Conservation (phyloP, 148 eudicot species). For the Persicaria maculosa region DNA sequence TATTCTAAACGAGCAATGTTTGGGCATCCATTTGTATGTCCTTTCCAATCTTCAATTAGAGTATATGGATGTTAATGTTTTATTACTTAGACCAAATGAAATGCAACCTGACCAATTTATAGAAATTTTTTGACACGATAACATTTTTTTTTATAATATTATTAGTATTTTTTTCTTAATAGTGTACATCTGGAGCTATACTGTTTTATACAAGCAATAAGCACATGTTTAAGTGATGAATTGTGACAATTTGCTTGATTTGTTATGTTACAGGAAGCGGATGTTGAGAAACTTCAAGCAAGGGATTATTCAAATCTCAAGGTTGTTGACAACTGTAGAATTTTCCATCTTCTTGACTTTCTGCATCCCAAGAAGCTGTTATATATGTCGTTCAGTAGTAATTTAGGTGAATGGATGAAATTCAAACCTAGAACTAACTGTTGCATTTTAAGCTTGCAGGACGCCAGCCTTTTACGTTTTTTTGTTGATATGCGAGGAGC, state of each 20-base stretch:
- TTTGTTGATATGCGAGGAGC: slow-evolving; percentile 96
- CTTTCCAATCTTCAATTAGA: neutral
- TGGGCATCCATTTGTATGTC: neutral
- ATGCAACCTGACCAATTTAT: too few relatives aligned
- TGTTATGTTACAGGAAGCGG: slow-evolving; percentile 68
- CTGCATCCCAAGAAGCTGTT: neutral
- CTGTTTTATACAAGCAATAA: neutral
- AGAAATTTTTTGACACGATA: too few relatives aligned
- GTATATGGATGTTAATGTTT: neutral
- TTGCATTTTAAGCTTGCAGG: slow-evolving; percentile 45
- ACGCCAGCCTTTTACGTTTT: slow-evolving; percentile 93
- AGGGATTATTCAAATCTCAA: slow-evolving; percentile 86
- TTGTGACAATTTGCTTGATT: slow-evolving; percentile 9
- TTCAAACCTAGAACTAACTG: neutral
- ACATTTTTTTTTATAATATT: neutral
- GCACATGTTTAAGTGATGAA: neutral
- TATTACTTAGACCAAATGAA: too few relatives aligned
- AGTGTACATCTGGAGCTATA: neutral
- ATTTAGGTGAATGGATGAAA: neutral
- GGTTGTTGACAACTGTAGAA: slow-evolving; percentile 31
- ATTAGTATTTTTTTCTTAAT: neutral
- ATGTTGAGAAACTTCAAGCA: slow-evolving; percentile 92
- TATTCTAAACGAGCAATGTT: neutral
- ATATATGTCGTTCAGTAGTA: neutral
- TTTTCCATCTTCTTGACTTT: neutral